Percentiles rank a stretch among this genome's conserved stretches.
Evolutionary conservation across 352 stramenopile species (phyloP).

Genomic region (Discostella stelligera): DNA sequence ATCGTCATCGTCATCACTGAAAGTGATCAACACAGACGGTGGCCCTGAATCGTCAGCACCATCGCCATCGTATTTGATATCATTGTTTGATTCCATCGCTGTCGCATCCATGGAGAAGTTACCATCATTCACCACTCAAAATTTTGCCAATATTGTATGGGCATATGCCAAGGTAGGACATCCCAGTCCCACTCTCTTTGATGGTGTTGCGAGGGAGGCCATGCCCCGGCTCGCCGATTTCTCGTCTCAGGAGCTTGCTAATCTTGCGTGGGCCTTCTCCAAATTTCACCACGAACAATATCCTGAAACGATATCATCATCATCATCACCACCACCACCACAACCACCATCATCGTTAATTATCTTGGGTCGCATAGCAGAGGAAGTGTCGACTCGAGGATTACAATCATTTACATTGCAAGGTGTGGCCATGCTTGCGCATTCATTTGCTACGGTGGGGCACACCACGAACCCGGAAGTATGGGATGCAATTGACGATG

Average conservation of each 20-base stretch:
- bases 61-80: not conserved
- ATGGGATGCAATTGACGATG: constrained; percentile 40
- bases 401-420: constrained; percentile 38
- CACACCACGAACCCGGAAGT: constrained; percentile 18
- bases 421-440: constrained; percentile 39
- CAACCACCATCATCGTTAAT: constrained; percentile 6
- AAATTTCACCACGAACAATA: constrained; percentile 15
- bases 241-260: constrained; percentile 30
- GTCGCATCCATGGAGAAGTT: constrained; percentile 5
- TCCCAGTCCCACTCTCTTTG: constrained; percentile 23
- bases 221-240: constrained; percentile 37
- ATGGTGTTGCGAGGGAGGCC: constrained; percentile 25
- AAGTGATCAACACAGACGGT: not conserved
- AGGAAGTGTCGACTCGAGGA: constrained; percentile 25
- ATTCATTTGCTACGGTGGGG: constrained; percentile 46
- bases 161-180: constrained; percentile 38
- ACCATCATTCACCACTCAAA: constrained; percentile 10
- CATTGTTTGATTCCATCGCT: constrained; percentile 33
- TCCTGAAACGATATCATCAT: not conserved
- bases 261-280: constrained; percentile 42
- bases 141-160: constrained; percentile 33
- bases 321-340: not conserved
- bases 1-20: not conserved
- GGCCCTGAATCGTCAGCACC: not conserved
- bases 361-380: constrained; percentile 34